These are phyloP conservation scores for Colletotrichum caudatum DNA, from an alignment of 2,329 filamentous ascomycete species.

Conservation along the genomic window DNA sequence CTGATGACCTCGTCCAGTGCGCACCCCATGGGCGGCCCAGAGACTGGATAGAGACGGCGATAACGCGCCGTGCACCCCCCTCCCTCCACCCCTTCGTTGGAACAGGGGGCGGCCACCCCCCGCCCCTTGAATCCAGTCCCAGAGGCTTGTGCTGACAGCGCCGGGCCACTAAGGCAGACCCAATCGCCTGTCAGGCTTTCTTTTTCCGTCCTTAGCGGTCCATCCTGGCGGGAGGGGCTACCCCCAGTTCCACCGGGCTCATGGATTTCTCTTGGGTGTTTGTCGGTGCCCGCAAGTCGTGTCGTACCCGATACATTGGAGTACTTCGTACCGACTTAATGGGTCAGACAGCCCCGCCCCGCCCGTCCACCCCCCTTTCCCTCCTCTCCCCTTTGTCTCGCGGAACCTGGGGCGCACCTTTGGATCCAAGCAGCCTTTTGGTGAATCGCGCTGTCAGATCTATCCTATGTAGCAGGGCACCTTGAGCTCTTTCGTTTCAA, in stretches of 20 bases:
- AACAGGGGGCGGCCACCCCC: conserved; percentile 14
- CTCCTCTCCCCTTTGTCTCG: conserved; percentile 29
- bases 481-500: conserved; percentile 19
- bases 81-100: conserved; percentile 1
- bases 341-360: conserved; percentile 39
- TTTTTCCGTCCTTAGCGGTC: conserved; percentile 43
- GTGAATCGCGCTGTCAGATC: conserved; percentile 13
- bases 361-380: too few relatives aligned
- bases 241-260: conserved; percentile 37
- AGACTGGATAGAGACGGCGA: conserved; percentile 9
- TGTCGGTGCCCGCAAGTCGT: conserved; percentile 10
- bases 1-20: conserved; percentile 27
- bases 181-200: conserved; percentile 42
- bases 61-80: conserved; percentile 12
- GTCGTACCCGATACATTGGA: conserved; percentile 25
- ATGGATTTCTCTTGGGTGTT: conserved; percentile 33
- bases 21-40: conserved; percentile 29
- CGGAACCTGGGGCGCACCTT: conserved; percentile 18
- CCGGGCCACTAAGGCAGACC: conserved; percentile 34
- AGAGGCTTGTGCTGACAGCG: conserved; percentile 39
- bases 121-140: conserved; percentile 21
- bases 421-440: conserved; percentile 3
- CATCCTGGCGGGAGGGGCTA: conserved; percentile 42
- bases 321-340: conserved; percentile 39
- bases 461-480: not conserved